Conservation (phyloP, 2,329 filamentous ascomycete species). For the Ophiostoma australiae region DNA sequence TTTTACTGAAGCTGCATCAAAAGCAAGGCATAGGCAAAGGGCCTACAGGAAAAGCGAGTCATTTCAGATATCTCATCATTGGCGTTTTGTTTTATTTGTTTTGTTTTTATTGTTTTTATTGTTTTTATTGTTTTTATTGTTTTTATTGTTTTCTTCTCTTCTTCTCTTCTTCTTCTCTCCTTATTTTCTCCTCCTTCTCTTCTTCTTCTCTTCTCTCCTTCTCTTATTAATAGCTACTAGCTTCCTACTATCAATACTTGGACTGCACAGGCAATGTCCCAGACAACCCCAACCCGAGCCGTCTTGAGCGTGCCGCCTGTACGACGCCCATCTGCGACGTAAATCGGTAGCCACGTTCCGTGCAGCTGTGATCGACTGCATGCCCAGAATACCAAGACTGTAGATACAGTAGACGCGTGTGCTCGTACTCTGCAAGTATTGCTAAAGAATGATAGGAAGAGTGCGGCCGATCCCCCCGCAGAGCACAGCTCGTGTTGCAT, state of each 20-base stretch:
- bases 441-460: background rate
- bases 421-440: background rate
- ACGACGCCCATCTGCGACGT: background rate
- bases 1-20: background rate
- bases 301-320: background rate
- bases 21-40: background rate
- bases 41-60: constrained; percentile 6
- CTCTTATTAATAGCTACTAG: background rate
- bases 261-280: background rate
- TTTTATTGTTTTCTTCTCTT: background rate
- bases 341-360: background rate
- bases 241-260: background rate
- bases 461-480: constrained; percentile 12
- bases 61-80: background rate
- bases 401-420: background rate
- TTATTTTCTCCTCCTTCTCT: too few species aligned
- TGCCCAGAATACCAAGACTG: constrained; percentile 12
- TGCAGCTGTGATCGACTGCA: background rate
- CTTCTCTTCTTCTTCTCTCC: too few species aligned
- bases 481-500: background rate
- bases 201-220: background rate
- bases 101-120: background rate
- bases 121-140: background rate
- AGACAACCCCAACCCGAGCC: background rate
- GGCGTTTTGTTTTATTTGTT: background rate